phyloP scores from a whole-genome alignment of 2,329 filamentous ascomycete species.

The Aureobasidium sp. region DNA sequence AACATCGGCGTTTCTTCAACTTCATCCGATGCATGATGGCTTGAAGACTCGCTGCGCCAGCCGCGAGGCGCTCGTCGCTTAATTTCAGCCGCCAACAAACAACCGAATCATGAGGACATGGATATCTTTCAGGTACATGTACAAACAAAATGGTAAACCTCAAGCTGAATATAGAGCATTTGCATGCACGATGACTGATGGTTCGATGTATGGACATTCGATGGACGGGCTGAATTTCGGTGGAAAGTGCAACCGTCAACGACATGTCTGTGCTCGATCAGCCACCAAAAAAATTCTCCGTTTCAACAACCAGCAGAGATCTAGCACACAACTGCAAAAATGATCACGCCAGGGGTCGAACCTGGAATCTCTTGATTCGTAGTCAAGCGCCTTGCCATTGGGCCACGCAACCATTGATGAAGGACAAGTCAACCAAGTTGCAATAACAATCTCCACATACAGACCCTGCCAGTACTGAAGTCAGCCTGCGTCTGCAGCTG shows the following conservation, averaged over 20 bases:
- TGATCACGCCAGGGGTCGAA: constrained; percentile 14
- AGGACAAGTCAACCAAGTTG: not conserved
- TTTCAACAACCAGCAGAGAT: not conserved
- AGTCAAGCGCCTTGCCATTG: constrained; percentile 53
- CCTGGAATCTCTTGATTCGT: constrained; percentile 28
- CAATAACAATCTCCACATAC: not conserved
- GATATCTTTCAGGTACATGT: not conserved
- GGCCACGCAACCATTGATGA: constrained; percentile 31
- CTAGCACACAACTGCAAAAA: not conserved
- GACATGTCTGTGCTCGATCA: not conserved
- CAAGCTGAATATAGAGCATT: not conserved
- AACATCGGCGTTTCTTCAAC: not conserved
- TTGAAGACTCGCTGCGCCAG: not conserved
- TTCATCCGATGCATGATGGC: not conserved
- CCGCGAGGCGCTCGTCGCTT: not conserved
- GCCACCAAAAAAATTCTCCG: not conserved
- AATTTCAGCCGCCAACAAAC: not conserved
- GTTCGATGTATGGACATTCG: not conserved
- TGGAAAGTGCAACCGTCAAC: not conserved
- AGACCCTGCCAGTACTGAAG: not conserved
- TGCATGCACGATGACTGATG: not conserved
- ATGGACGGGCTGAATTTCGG: not conserved
- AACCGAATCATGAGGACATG: not conserved
- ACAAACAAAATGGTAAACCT: not conserved
- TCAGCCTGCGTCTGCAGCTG: not conserved